Percentiles rank a stretch among this genome's conserved stretches.
Conservation (phyloP, 169 alveolate species). For the Plasmodium knowlesi region DNA sequence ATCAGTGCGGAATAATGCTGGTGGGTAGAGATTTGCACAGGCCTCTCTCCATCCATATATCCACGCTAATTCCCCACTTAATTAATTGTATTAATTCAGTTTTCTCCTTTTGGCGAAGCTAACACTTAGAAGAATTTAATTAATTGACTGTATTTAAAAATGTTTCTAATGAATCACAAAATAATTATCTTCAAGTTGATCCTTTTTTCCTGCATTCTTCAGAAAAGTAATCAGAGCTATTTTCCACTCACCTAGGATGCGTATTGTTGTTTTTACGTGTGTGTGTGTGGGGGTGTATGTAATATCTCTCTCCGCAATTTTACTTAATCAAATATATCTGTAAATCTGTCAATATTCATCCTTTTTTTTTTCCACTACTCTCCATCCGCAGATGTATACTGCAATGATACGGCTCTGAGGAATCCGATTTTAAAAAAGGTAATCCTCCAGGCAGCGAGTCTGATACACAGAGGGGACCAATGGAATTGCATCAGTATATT, state of each 20-base stretch:
- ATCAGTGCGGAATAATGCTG: neutral
- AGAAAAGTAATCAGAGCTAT: conserved; percentile 8
- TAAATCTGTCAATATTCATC: neutral
- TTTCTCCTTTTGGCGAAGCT: neutral
- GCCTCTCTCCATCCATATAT: neutral
- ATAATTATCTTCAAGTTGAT: conserved; percentile 17
- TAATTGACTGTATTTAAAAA: conserved; percentile 9
- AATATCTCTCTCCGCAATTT: neutral
- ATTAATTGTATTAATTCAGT: neutral
- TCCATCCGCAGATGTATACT: neutral
- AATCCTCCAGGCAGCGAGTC: neutral
- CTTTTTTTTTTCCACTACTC: neutral
- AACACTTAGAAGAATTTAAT: neutral
- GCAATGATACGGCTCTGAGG: conserved; percentile 18
- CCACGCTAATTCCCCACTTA: neutral
- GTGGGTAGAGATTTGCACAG: neutral
- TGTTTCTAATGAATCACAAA: conserved; percentile 29
- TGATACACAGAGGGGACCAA: neutral
- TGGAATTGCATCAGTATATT: neutral
- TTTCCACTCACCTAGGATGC: neutral
- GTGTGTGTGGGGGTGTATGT: neutral
- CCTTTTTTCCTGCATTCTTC: conserved; percentile 14
- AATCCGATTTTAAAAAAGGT: conserved; percentile 57
- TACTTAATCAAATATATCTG: neutral
- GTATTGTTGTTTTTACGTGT: neutral